phyloP scores from a whole-genome alignment of 345 rosid genomes.

The Boechera retrofracta region DNA sequence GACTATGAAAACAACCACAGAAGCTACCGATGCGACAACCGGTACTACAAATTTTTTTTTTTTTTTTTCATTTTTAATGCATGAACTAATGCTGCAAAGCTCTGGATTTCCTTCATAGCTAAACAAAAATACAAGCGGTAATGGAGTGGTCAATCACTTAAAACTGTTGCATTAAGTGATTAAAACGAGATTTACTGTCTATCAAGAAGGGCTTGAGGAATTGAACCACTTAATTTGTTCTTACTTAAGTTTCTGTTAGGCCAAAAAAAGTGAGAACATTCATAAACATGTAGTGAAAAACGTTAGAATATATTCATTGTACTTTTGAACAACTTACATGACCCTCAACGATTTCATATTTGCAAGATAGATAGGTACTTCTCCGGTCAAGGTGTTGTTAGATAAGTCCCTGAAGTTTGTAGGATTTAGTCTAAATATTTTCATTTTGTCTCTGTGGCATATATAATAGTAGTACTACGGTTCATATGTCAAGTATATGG shows the following conservation, averaged over 20 bases:
- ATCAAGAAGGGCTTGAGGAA: constrained; percentile 41
- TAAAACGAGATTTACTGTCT: background rate
- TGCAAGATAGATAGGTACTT: constrained; percentile 43
- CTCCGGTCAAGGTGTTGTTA: constrained; percentile 46
- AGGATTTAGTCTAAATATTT: background rate
- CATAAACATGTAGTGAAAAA: background rate
- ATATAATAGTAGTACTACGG: no score
- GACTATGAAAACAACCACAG: constrained; percentile 15
- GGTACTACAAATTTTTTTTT: constrained; percentile 22
- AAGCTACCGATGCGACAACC: constrained; percentile 39
- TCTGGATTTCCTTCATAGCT: no score
- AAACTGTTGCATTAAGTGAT: background rate
- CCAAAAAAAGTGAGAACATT: background rate
- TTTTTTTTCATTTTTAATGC: no score
- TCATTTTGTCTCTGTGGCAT: no score
- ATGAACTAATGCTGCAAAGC: no score
- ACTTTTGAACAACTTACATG: constrained; percentile 32
- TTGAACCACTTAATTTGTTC: constrained; percentile 46
- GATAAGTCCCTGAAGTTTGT: constrained; percentile 48
- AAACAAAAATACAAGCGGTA: no score
- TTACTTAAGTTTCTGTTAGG: constrained; percentile 42
- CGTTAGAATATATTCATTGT: background rate
- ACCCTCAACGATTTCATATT: constrained; percentile 32
- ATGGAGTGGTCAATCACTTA: no score
- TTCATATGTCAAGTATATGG: no score